These are phyloP conservation scores for Calocybe cyanea DNA, from an alignment of 768 basidiomycete species.

Conservation along the genomic window DNA sequence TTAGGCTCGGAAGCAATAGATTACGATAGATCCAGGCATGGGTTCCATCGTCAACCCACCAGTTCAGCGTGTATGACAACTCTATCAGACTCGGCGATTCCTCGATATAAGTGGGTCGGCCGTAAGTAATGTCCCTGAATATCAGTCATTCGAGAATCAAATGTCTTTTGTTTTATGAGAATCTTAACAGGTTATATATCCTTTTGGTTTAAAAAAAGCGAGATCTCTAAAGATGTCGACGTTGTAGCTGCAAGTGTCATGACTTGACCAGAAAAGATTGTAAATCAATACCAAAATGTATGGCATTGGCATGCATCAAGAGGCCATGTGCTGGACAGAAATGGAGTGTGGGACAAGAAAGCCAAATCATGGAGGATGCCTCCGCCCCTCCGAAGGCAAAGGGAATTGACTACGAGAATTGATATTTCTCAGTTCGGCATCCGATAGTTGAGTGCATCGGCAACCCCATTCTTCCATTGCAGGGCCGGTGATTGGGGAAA, in stretches of 20 bases:
- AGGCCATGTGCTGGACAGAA: background rate
- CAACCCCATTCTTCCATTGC: constrained; percentile 6
- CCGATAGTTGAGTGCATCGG: background rate
- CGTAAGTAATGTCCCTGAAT: constrained; percentile 4
- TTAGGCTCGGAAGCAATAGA: constrained; percentile 1
- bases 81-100: constrained; percentile 17
- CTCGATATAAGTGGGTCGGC: constrained; percentile 16
- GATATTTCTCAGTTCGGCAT: constrained; percentile 3
- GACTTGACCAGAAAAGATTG: background rate
- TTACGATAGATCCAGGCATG: background rate
- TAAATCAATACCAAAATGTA: constrained; percentile 6
- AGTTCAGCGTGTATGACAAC: constrained; percentile 8
- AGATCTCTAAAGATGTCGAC: constrained; percentile 4
- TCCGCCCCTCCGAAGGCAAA: constrained; percentile 1
- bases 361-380: constrained; percentile 1
- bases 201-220: constrained; percentile 1
- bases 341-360: constrained; percentile 2
- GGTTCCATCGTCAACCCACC: constrained; percentile 1
- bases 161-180: background rate
- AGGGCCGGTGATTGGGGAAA: constrained; percentile 8
- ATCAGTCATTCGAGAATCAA: constrained; percentile 2
- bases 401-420: background rate
- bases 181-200: background rate
- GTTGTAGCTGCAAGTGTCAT: constrained; percentile 2
- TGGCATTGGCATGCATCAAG: constrained; percentile 3